Evolutionary conservation across 2,329 filamentous ascomycete genomes (phyloP).

Genomic region (Penicillium sp.): DNA sequence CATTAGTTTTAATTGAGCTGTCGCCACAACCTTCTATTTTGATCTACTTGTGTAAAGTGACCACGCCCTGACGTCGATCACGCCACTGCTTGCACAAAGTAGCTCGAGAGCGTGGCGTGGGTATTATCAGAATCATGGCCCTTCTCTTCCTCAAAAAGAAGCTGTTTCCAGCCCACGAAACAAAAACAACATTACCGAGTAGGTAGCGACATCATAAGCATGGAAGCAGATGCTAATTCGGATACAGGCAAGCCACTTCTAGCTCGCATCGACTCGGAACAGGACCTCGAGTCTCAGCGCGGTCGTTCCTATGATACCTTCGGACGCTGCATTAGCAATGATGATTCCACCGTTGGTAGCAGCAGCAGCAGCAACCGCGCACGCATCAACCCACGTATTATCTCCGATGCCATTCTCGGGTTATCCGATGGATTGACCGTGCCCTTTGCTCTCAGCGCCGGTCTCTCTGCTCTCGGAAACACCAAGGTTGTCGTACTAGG

Average conservation of each 20-base stretch:
- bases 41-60: neutral
- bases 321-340: slow-evolving; percentile 20
- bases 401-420: slow-evolving; percentile 63
- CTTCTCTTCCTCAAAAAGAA: slow-evolving; percentile 38
- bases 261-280: slow-evolving; percentile 20
- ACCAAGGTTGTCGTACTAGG: slow-evolving; percentile 66
- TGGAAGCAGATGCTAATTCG: slow-evolving; percentile 5
- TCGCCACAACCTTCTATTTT: neutral
- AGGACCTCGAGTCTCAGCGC: slow-evolving; percentile 33
- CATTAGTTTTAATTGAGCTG: neutral
- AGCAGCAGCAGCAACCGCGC: slow-evolving; percentile 25
- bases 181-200: slow-evolving; percentile 16
- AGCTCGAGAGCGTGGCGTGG: neutral
- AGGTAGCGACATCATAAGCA: neutral
- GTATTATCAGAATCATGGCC: slow-evolving; percentile 26
- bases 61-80: slow-evolving; percentile 2
- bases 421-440: slow-evolving; percentile 75
- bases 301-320: slow-evolving; percentile 33
- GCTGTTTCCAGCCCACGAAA: slow-evolving; percentile 28
- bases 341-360: slow-evolving; percentile 18
- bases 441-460: slow-evolving; percentile 71
- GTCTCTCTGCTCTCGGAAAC: slow-evolving; percentile 56
- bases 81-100: neutral
- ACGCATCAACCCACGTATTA: slow-evolving; percentile 41
- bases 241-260: slow-evolving; percentile 32